phyloP scores from a whole-genome alignment of 2,329 filamentous ascomycete species.

The Lecanoromycetidae sp. region DNA sequence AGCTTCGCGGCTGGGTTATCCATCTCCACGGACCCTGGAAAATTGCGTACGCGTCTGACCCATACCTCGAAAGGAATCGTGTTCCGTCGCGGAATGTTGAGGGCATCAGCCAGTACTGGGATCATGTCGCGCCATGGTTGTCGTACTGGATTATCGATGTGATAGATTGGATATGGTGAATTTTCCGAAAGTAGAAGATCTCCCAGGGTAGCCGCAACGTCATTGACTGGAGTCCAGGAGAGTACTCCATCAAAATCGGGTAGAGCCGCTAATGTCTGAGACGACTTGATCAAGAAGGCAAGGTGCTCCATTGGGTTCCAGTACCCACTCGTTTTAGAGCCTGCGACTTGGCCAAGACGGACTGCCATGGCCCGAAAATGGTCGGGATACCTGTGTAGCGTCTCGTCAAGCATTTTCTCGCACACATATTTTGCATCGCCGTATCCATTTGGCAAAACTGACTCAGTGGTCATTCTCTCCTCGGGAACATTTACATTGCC shows the following conservation, averaged over 20 bases:
- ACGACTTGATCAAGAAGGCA: slow-evolving; percentile 9
- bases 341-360: slow-evolving; percentile 11
- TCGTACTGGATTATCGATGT: slow-evolving; percentile 15
- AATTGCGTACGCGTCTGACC: slow-evolving; percentile 1
- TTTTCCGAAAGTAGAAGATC: slow-evolving; percentile 6
- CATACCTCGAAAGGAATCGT: slow-evolving; percentile 8
- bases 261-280: slow-evolving; percentile 2
- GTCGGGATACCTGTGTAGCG: not conserved
- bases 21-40: not conserved
- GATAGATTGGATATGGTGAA: slow-evolving; percentile 5
- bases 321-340: slow-evolving; percentile 5
- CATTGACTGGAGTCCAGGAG: slow-evolving; percentile 10
- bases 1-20: slow-evolving; percentile 5
- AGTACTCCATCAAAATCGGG: slow-evolving; percentile 10
- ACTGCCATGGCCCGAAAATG: slow-evolving; percentile 1
- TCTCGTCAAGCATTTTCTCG: slow-evolving; percentile 13
- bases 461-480: not conserved
- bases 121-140: slow-evolving; percentile 13
- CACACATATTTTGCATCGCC: slow-evolving; percentile 11
- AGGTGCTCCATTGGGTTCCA: slow-evolving; percentile 15
- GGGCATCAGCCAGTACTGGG: not conserved
- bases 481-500: slow-evolving; percentile 1
- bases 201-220: slow-evolving; percentile 1
- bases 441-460: slow-evolving; percentile 5
- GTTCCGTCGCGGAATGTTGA: not conserved